These are phyloP conservation scores for Lobosporangium transversale DNA, from an alignment of 192 early-diverging fungal species.

Conservation along the genomic window DNA sequence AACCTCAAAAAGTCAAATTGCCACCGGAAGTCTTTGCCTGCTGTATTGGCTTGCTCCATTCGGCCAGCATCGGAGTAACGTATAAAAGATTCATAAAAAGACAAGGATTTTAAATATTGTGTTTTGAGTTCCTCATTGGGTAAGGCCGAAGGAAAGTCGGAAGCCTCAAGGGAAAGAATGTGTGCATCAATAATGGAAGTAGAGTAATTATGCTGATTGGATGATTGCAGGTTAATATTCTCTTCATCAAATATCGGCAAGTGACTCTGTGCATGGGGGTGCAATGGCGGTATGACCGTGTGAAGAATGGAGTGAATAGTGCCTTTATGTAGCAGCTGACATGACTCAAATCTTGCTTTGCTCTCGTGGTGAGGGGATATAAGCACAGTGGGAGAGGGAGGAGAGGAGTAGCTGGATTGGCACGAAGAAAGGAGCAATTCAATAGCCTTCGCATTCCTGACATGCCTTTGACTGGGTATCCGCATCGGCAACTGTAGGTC, in stretches of 20 bases:
- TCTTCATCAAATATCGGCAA: too few species aligned
- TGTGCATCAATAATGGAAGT: too few species aligned
- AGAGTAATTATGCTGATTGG: too few species aligned
- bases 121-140: neutral
- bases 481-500: neutral
- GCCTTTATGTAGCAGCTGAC: too few species aligned
- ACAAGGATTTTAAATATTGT: neutral
- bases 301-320: too few species aligned
- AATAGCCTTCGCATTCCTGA: neutral
- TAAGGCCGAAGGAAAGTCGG: neutral
- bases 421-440: too few species aligned
- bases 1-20: neutral
- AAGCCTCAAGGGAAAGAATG: neutral
- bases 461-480: neutral
- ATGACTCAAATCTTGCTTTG: neutral
- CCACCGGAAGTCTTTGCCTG: neutral
- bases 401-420: too few species aligned
- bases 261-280: neutral
- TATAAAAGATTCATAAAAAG: neutral
- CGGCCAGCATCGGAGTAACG: neutral
- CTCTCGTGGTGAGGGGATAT: neutral
- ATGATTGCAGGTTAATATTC: too few species aligned
- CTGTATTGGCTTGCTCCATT: neutral
- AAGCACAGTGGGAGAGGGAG: too few species aligned
- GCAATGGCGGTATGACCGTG: neutral